Conservation (phyloP, 2,329 filamentous ascomycete species). For the Colletotrichum sansevieriae region DNA sequence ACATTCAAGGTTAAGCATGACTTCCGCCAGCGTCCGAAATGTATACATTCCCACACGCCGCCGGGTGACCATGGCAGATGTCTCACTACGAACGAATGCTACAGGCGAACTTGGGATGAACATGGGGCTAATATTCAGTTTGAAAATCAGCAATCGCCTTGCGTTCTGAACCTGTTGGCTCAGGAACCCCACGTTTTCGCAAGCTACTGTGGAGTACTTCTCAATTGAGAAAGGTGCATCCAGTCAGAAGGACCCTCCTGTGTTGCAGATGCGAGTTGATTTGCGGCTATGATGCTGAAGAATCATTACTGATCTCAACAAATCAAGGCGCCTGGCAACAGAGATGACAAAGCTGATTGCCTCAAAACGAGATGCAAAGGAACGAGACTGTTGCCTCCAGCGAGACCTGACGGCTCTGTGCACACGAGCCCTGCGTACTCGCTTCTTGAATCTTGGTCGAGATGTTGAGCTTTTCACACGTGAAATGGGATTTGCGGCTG, state of each 20-base stretch:
- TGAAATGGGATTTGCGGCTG: neutral
- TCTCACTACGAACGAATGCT: neutral
- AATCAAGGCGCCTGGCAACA: neutral
- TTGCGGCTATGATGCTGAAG: neutral
- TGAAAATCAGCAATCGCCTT: neutral
- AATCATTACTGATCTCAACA: neutral
- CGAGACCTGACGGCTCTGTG: slow-evolving; percentile 1
- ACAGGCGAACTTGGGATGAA: slow-evolving; percentile 12
- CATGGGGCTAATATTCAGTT: neutral
- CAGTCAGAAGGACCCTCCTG: neutral
- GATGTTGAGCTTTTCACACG: slow-evolving; percentile 1
- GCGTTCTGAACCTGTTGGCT: neutral
- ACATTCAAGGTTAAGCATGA: neutral
- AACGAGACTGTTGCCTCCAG: slow-evolving; percentile 9
- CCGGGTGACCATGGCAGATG: neutral
- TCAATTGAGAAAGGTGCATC: slow-evolving; percentile 8
- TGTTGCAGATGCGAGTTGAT: neutral
- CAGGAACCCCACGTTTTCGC: slow-evolving; percentile 10
- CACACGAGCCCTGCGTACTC: neutral
- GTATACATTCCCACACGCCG: neutral
- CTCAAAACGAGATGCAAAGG: slow-evolving; percentile 11
- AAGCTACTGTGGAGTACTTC: neutral
- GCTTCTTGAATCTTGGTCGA: neutral
- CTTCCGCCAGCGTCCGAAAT: too few species aligned
- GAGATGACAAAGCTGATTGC: slow-evolving; percentile 5